Base-by-base conservation (phyloP, 495 filamentous ascomycete species). In the Oidiodendron maius region DNA sequence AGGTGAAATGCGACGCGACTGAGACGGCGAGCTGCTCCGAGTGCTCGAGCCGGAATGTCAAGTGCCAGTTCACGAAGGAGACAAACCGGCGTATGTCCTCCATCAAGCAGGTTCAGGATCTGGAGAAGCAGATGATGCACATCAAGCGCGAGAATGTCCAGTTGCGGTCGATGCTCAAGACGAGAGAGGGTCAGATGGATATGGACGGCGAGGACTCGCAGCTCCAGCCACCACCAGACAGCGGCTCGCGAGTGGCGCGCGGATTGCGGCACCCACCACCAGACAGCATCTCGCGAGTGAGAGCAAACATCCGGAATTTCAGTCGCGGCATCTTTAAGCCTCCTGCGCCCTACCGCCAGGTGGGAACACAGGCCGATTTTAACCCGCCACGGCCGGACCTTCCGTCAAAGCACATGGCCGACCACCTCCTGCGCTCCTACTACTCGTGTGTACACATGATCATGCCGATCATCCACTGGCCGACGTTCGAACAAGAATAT, bases 1-100 rank as follows among this genome's bases (percentile, higher is more conserved):
- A 98, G 72, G 93, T 98, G 68, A 98, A 98, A 76, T 98, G 93
- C 70, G 93, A 98, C 70, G 93, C 93, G 25, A 96, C 93, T 42
- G 93, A 98, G 56, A 95, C 87, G 32, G 78, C 85, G 20, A 93
- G 89, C 65, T 98, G 93, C 67, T 95, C 91, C 2, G 93, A 98
- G 69, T 98, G 93, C 69, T 87, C 86, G 12, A 95, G 88, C 59
- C 81, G 93, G 53, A 91, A 87, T 61, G 91, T 96, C 40, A 94
- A 93, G 62, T 98, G 93, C 61, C 91, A 96, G 64, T 98, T 98
- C 62, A 98, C 93, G 38, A 98, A 98, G 70, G 93, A 98, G 65
- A 97, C 93, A 17, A 98, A 98, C 66, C 81, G 94, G 40, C 81
- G 93, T 53, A 98, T 98, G 93, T 96, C 93, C 39, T 96, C 91